phyloP scores from a whole-genome alignment of 176 grass and related monocot species.

The Panicum miliaceum region DNA sequence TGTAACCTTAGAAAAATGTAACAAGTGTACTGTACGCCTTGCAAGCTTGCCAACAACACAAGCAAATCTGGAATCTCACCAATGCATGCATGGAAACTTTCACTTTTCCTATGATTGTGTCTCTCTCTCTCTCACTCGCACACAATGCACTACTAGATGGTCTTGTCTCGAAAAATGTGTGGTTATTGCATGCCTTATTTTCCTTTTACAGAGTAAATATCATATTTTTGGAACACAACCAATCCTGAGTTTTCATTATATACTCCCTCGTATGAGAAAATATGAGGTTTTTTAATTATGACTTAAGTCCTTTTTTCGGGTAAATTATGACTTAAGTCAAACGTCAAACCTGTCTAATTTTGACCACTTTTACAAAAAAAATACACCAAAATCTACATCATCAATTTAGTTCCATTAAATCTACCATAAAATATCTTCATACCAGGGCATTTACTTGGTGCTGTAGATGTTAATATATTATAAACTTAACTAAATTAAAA shows the following conservation, averaged over 20 bases:
- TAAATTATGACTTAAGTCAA: too few relatives aligned
- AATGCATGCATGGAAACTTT: slow-evolving; percentile 9
- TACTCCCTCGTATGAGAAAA: not conserved
- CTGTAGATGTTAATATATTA: not conserved
- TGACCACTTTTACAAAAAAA: not conserved
- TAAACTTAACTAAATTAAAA: not conserved
- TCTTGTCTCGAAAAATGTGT: slow-evolving; percentile 23
- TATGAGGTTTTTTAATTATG: not conserved
- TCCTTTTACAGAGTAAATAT: not conserved
- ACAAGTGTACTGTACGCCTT: not conserved
- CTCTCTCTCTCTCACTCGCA: not conserved
- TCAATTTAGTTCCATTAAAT: not conserved
- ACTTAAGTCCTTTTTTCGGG: too few relatives aligned
- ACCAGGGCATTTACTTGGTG: not conserved
- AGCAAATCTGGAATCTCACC: slow-evolving; percentile 41
- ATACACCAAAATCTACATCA: not conserved
- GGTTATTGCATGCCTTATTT: not conserved
- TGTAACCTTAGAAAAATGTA: not conserved
- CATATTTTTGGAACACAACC: not conserved
- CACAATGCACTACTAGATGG: not conserved
- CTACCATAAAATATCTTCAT: not conserved
- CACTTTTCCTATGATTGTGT: slow-evolving; percentile 20
- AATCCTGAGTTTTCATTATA: not conserved
- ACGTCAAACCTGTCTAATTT: not conserved
- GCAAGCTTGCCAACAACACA: slow-evolving; percentile 48